Percentiles rank a stretch among this genome's conserved stretches.
Conservation (phyloP, 1,284 basidiomycete species). For the Sanghuangporus sanghuang region DNA sequence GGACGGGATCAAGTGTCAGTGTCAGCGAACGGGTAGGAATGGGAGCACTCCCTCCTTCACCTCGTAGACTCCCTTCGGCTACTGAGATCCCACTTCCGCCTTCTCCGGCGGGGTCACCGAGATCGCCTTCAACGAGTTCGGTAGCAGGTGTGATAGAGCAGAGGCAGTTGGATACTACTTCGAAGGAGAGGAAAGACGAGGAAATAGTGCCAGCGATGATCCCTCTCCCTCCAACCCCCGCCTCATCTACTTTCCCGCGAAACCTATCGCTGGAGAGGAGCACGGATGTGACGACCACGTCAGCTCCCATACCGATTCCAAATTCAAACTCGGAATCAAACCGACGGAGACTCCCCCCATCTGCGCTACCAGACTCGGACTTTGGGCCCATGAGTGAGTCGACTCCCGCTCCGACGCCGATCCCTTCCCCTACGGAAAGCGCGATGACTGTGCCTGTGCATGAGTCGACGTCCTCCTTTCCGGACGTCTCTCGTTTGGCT, state of each 20-base stretch:
- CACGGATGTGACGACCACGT: not conserved
- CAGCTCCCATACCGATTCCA: not conserved
- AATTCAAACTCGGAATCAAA: not conserved
- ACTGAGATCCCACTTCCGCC: not conserved
- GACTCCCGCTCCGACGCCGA: not conserved
- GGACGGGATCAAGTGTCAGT: not conserved
- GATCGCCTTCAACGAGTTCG: not conserved
- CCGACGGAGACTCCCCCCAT: not conserved
- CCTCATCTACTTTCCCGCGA: not conserved
- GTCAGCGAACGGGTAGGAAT: not conserved
- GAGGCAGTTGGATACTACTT: not conserved
- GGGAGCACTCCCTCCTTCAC: not conserved
- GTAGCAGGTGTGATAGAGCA: not conserved
- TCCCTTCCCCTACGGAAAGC: not conserved
- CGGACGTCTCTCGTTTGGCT: too few relatives aligned
- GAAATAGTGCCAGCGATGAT: not conserved
- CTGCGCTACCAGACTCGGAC: not conserved
- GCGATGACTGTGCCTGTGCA: not conserved
- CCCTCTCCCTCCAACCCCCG: not conserved
- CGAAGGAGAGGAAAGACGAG: not conserved
- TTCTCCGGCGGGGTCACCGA: not conserved
- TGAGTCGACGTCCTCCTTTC: too few relatives aligned
- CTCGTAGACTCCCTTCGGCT: not conserved
- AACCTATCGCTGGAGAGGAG: not conserved
- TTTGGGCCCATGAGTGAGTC: not conserved